Evolutionary conservation across 176 grass and related monocot species (phyloP), one percentile per base, ranked within the genome.

Genomic region (Puya raimondii): DNA sequence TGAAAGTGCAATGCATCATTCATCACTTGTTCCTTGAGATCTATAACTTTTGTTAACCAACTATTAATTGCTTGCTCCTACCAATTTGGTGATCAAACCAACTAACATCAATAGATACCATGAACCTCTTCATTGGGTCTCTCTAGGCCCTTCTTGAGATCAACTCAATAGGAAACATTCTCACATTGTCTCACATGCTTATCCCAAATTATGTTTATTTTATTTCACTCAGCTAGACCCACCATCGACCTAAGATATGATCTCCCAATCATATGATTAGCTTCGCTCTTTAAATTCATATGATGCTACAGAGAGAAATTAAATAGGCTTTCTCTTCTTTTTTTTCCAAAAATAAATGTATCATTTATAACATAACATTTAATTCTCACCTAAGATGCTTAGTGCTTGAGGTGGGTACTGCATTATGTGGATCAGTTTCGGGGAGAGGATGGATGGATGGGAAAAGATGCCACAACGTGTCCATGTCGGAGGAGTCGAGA

Each of bases 141-240:
- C 20, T 59, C 20, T 15, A 2, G 9, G n/a, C 56, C 56, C 56
- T 59, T 21, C 10, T 15, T 17, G 16, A 12, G n/a, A 59, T 58
- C 18, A 18, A 18, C 16, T 58, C 71, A 75, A 49, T n/a, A 26
- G 71, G 76, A 80, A 79, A 83, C 87, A 90, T 49, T 77, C 65
- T 72, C 83, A 90, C 80, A 90, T 83, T 74, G 59, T 83, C 83
- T 86, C 83, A 86, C 83, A 86, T 90, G 83, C 69, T 42, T 47
- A 47, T 49, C 12, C 23, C 15, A 47, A 42, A 52, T 83, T 14
- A 18, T 86, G 76, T 73, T 33, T 33, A 33, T 33, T 33, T 33
- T 33, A 6, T 68, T 80, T 85, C 72, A 66, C 23, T 13, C 27
- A 57, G 66, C 15, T 48, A 49, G 51, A 64, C 72, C 70, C 80